Evolutionary conservation across 441 rosid genomes (phyloP), one percentile per base, ranked within the genome.

Genomic region (Lepidium campestre): DNA sequence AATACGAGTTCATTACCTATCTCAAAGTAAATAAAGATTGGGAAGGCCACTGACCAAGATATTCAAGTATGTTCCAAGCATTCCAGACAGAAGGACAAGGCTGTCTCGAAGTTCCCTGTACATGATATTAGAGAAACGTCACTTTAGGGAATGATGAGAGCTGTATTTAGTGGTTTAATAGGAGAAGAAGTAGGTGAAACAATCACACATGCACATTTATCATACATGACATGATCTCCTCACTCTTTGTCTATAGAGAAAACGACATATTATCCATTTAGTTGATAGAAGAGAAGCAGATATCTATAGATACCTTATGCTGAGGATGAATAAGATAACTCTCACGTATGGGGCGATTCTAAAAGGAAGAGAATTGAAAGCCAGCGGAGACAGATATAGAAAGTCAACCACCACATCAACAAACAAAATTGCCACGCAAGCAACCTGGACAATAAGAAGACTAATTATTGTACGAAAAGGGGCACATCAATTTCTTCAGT

Each of bases 341-440:
- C 98, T 82, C 70, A 86, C 73, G 52, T 94, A 91, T 27, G 97
- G 99, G 9, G 99, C 98, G 62, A 87, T 77, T 76, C 99, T 83
- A 65, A 88, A 65, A 22, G 99, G 97, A 76, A 94, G 96, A 78
- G 62, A 84, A 68, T 73, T 67, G 35, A 85, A 73, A 70, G 84
- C 84, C 70, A 84, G 78, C 3, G 92, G 96, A 76, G 97, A 89
- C 78, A 88, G 75, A 75, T 81, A 91, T 65, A 91, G 78, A 73
- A 77, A 68, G 81, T 89, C 89, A 70, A 80, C 81, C 81, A 94
- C 75, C 55, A 89, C 71, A 84, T 94, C 98, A 19, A 77, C 87
- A 39, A 80, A 73, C 91, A 94, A 80, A 78, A 94, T 67, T 75
- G 81, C 57, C 10, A 80, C 72, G 75, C 88, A 83, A 42, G 72